These are phyloP conservation scores for Niveomyces coronatus DNA, from an alignment of 2,329 filamentous ascomycete species.

Conservation along the genomic window DNA sequence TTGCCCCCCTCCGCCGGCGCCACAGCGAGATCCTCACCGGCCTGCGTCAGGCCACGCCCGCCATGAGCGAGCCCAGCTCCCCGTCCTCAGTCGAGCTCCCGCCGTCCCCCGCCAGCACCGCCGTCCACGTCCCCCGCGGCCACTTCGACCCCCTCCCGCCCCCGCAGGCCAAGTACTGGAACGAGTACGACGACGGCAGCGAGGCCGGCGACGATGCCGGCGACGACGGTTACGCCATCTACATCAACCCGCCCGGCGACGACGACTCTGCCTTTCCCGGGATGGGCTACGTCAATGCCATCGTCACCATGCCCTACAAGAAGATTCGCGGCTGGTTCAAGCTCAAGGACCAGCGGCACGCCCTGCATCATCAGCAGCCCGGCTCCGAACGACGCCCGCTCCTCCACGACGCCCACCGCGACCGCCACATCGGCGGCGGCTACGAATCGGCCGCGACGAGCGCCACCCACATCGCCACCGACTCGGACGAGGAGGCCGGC, in stretches of 20 bases:
- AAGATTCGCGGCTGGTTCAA: constrained; percentile 43
- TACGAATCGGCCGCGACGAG: constrained; percentile 23
- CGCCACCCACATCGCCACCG: too few relatives aligned
- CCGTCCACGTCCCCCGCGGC: constrained; percentile 13
- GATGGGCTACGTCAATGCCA: constrained; percentile 45
- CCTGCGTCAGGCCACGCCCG: constrained; percentile 36
- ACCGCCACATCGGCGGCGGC: constrained; percentile 18
- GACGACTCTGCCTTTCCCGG: constrained; percentile 51
- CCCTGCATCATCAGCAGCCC: too few relatives aligned
- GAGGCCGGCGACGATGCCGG: constrained; percentile 44
- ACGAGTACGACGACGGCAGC: constrained; percentile 77
- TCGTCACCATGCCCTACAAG: constrained; percentile 39
- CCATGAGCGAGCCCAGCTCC: constrained; percentile 29
- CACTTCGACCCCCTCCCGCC: constrained; percentile 23
- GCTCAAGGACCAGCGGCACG: constrained; percentile 16
- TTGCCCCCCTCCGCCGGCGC: constrained; percentile 39
- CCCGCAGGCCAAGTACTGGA: constrained; percentile 56
- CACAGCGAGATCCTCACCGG: constrained; percentile 39
- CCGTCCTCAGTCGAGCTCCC: constrained; percentile 20
- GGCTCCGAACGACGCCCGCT: constrained; percentile 22
- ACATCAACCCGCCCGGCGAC: constrained; percentile 64
- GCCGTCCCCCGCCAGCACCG: constrained; percentile 11
- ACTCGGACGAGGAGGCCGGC: constrained; percentile 36
- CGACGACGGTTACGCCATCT: constrained; percentile 59
- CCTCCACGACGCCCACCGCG: constrained; percentile 11